Conservation (phyloP, 2,329 filamentous ascomycete species). For the Emericellopsis atlantica region DNA sequence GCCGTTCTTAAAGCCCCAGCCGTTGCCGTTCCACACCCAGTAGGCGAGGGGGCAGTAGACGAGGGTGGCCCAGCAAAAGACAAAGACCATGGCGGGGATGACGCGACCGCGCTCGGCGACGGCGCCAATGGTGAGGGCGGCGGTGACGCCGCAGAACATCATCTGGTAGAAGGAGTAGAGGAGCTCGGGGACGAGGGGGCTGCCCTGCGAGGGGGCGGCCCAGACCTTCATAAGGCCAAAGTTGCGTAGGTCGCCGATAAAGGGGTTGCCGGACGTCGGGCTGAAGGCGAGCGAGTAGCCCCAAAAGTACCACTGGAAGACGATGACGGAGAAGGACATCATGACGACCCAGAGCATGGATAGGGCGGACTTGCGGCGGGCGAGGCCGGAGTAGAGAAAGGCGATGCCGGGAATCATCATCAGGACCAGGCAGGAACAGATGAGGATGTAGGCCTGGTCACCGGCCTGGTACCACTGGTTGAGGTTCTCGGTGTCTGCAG, state of each 20-base stretch:
- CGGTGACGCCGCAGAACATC: conserved; percentile 94
- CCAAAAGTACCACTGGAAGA: conserved; percentile 99
- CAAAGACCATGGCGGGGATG: conserved; percentile 87
- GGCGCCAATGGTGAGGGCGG: conserved; percentile 79
- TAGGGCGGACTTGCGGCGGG: conserved; percentile 92
- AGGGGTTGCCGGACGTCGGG: conserved; percentile 67
- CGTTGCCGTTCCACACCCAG: conserved; percentile 94
- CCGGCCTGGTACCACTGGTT: conserved; percentile 93
- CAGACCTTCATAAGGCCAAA: conserved; percentile 82
- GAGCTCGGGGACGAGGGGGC: conserved; percentile 75
- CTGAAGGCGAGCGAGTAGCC: conserved; percentile 94
- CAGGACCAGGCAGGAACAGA: conserved; percentile 84
- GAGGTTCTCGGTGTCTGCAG: conserved; percentile 65
- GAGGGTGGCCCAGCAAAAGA: conserved; percentile 90
- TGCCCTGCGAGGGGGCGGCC: conserved; percentile 75
- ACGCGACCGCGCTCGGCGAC: conserved; percentile 90
- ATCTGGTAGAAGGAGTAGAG: conserved; percentile 97
- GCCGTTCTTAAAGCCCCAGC: conserved; percentile 84
- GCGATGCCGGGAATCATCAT: conserved; percentile 95
- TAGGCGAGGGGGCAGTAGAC: conserved; percentile 95
- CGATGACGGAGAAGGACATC: conserved; percentile 81
- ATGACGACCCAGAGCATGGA: conserved; percentile 97
- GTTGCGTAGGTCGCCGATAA: conserved; percentile 81
- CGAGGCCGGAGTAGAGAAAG: conserved; percentile 93
- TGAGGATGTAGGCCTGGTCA: conserved; percentile 87